Base-by-base conservation (phyloP, 2,329 filamentous ascomycete species). In the Metarhizium humberi region DNA sequence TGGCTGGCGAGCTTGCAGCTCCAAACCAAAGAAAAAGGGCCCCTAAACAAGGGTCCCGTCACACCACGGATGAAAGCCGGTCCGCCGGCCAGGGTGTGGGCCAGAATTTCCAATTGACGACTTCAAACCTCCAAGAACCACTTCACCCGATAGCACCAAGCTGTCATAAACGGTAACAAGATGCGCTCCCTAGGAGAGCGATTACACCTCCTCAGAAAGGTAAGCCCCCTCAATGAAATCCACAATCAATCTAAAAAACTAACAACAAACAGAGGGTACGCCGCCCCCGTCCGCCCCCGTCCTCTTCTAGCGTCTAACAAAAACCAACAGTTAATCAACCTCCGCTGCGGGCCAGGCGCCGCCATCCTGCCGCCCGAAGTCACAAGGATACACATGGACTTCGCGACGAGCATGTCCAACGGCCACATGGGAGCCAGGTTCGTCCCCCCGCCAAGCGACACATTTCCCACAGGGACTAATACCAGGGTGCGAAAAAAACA, bases 301-400 rank as follows among this genome's bases (percentile, higher is more conserved):
- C 56, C 58, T 55, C 20, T 34, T 1, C 10, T 55, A 42, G 16
- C 42, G 11, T 55, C 59, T 57, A 64, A 65, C 53, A 68, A 60
- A 57, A 57, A 56, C 25, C 25, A 25, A 25, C 69, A 94, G 87
- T 76, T 95, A 52, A 78, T 94, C 60, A 76, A 78, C 66, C 77
- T 97, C 71, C 84, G 87, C 68, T 78, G 87, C 68, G 94, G 92
- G 57, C 86, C 88, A 34, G 94, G 92, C 55, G 91, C 94, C 47
- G 86, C 89, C 20, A 76, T 90, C 61, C 78, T 99, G 29, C 90
- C 92, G 0, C 78, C 84, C 34, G 82, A 90, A 66, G 82, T 95
- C 54, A 84, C 85, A 49, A 79, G 82, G 67, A 85, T 94, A 75
- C 84, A 89, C 67, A 71, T 94, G 72, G 81, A 88, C 64, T 91